A percentile compares a stretch with the other conserved stretches of the same genome.
Conservation (phyloP, 1,139 yeast genomes). For the Candida glucosophila region DNA sequence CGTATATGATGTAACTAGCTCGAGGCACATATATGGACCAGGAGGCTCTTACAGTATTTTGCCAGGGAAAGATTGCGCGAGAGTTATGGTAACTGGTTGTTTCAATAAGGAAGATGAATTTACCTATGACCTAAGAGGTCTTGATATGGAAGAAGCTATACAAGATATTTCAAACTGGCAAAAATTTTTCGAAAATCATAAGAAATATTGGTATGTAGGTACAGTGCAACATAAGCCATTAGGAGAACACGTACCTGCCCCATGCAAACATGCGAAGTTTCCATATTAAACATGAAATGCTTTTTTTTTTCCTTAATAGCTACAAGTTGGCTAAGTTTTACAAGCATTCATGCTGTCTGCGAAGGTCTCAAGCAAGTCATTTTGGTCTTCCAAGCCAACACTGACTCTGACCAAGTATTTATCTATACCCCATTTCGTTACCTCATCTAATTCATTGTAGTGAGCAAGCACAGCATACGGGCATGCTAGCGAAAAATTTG, state of each 20-base stretch:
- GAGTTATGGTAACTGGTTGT: conserved; percentile 77
- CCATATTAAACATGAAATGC: conserved; percentile 15
- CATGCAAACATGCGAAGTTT: conserved; percentile 28
- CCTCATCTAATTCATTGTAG: conserved; percentile 74
- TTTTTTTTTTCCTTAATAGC: background rate
- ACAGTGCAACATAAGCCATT: conserved; percentile 33
- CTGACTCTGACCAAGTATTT: conserved; percentile 73
- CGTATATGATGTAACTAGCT: conserved; percentile 59
- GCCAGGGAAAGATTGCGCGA: conserved; percentile 62
- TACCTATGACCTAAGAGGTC: conserved; percentile 64
- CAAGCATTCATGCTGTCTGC: too few species aligned
- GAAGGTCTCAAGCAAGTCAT: conserved; percentile 47
- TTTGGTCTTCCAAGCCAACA: conserved; percentile 67
- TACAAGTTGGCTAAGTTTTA: too few species aligned
- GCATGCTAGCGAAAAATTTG: conserved; percentile 85
- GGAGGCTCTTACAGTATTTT: conserved; percentile 53
- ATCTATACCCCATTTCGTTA: conserved; percentile 80
- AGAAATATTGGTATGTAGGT: conserved; percentile 61
- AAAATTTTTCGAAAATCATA: conserved; percentile 35
- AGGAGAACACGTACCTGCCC: conserved; percentile 27
- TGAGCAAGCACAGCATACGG: conserved; percentile 91
- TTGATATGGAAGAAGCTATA: conserved; percentile 27
- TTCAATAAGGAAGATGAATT: conserved; percentile 46
- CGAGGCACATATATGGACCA: conserved; percentile 55
- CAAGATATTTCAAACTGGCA: conserved; percentile 41